Conservation (phyloP, 768 basidiomycete species). For the Russula ochroleuca region DNA sequence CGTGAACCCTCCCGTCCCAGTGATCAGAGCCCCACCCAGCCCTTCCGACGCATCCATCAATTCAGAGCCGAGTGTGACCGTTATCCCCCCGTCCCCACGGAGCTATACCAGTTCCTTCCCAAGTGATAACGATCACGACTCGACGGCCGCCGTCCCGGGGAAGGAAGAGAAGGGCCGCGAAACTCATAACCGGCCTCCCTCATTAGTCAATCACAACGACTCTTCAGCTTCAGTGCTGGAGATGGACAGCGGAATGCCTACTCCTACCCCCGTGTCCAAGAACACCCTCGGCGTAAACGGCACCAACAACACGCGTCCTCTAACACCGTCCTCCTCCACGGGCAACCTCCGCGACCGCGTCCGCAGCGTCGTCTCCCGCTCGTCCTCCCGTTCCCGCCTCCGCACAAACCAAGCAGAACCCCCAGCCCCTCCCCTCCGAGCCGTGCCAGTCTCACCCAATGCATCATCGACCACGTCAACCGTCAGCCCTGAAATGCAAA, state of each 20-base stretch:
- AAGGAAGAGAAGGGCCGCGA: conserved; percentile 21
- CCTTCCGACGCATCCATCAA: conserved; percentile 26
- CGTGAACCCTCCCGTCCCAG: neutral
- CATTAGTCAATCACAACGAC: conserved; percentile 19
- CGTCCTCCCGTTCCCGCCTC: conserved; percentile 15
- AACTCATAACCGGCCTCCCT: conserved; percentile 15
- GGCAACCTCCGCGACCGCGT: conserved; percentile 26
- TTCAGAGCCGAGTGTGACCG: conserved; percentile 33
- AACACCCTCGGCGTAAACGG: conserved; percentile 1
- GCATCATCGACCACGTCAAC: neutral
- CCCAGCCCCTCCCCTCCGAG: neutral
- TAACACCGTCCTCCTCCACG: conserved; percentile 23
- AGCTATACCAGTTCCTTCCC: conserved; percentile 27
- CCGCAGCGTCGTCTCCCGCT: conserved; percentile 24
- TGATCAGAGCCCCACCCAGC: neutral
- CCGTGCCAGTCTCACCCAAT: neutral
- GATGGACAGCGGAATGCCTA: conserved; percentile 20
- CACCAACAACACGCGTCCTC: conserved; percentile 1
- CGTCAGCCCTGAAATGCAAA: neutral
- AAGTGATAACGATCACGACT: conserved; percentile 23
- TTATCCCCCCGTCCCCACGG: conserved; percentile 36
- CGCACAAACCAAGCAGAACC: conserved; percentile 5
- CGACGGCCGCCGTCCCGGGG: neutral
- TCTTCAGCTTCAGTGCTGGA: conserved; percentile 5
- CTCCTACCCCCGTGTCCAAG: conserved; percentile 15